Evolutionary conservation across 148 eudicot genomes (phyloP).

Genomic region (Talinum fruticosum): DNA sequence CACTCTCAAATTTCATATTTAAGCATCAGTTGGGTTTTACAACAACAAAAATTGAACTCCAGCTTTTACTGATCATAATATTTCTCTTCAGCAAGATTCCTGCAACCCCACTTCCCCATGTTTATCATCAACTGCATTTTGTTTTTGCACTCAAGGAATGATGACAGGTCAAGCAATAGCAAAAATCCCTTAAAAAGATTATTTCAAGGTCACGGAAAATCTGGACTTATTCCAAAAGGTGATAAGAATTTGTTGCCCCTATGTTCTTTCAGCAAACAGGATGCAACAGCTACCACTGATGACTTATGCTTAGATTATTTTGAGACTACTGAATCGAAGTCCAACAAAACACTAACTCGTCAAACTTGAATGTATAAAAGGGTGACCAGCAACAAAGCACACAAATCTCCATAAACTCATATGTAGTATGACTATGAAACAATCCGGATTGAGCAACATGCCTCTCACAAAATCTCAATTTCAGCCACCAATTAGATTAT

Average conservation of each 20-base stretch:
- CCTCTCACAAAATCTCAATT: neutral
- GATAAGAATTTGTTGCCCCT: neutral
- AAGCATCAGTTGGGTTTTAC: neutral
- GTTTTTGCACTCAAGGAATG: neutral
- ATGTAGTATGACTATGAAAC: neutral
- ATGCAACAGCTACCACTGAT: neutral
- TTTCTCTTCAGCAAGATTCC: neutral
- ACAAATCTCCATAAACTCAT: neutral
- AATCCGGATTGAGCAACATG: neutral
- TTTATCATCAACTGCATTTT: no score
- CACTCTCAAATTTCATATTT: neutral
- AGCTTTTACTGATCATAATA: neutral
- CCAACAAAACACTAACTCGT: neutral
- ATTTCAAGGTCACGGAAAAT: neutral
- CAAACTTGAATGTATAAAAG: neutral
- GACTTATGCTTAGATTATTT: neutral
- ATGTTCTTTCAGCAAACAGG: neutral
- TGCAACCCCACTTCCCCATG: neutral
- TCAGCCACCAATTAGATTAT: neutral
- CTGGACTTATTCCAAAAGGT: neutral
- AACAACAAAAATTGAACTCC: neutral
- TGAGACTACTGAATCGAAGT: neutral
- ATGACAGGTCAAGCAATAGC: neutral
- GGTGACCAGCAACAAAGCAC: neutral
- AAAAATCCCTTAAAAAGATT: neutral